Conservation (phyloP, 768 basidiomycete genomes). For the Mycena haematopus region DNA sequence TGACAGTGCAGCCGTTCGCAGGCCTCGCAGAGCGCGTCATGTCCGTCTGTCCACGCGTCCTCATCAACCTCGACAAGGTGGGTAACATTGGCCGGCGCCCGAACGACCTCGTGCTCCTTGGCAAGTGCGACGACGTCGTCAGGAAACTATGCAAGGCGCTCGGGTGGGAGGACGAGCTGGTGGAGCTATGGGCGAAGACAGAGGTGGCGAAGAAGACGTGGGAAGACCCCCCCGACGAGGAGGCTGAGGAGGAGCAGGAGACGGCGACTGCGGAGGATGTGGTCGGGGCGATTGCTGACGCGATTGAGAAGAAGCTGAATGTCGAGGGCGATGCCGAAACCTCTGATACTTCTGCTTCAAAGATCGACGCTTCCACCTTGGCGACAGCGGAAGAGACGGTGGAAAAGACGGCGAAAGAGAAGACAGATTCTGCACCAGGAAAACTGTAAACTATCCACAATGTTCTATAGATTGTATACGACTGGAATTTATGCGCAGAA, state of each 20-base stretch:
- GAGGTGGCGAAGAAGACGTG: constrained; percentile 30
- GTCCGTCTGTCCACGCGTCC: constrained; percentile 72
- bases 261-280: constrained; percentile 18
- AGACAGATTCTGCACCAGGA: neutral
- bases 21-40: constrained; percentile 67
- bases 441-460: neutral
- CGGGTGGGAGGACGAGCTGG: constrained; percentile 76
- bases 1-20: constrained; percentile 89
- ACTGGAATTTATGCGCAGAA: too few relatives aligned
- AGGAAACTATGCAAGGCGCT: constrained; percentile 66
- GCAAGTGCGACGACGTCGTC: constrained; percentile 75
- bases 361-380: neutral
- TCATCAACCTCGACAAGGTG: constrained; percentile 87
- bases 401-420: too few relatives aligned
- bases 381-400: too few relatives aligned
- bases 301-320: constrained; percentile 40
- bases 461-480: neutral
- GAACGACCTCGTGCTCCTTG: constrained; percentile 69
- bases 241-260: constrained; percentile 29
- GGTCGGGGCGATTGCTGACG: constrained; percentile 41
- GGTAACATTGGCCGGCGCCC: constrained; percentile 63
- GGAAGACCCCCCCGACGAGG: constrained; percentile 14
- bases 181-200: constrained; percentile 61
- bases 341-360: neutral
- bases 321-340: constrained; percentile 24